A percentile compares a stretch with the other conserved stretches of the same genome.
phyloP scores from a whole-genome alignment of 495 filamentous ascomycete species.

The Aspergillus asperescens region DNA sequence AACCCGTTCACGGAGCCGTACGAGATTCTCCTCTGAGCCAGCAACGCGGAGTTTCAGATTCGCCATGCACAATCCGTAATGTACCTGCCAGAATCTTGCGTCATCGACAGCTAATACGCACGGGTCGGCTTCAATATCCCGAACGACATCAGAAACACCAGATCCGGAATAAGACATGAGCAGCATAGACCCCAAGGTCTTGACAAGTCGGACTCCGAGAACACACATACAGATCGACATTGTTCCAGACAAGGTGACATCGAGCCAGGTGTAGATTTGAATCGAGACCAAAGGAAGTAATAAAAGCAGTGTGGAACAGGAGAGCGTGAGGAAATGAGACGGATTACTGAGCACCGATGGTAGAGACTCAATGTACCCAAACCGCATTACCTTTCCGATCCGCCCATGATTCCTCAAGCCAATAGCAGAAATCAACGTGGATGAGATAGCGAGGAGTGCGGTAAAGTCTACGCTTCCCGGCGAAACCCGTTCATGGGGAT shows the following conservation, averaged over 20 bases:
- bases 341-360: slow-evolving; percentile 83
- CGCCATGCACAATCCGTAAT: slow-evolving; percentile 94
- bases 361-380: slow-evolving; percentile 75
- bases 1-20: slow-evolving; percentile 66
- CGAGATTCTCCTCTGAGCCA: slow-evolving; percentile 60
- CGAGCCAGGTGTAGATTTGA: slow-evolving; percentile 68
- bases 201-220: slow-evolving; percentile 75
- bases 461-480: slow-evolving; percentile 74
- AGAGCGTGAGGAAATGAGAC: slow-evolving; percentile 86
- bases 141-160: slow-evolving; percentile 69
- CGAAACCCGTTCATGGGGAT: slow-evolving; percentile 62
- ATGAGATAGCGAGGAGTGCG: slow-evolving; percentile 77
- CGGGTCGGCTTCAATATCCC: slow-evolving; percentile 76
- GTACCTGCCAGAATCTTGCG: slow-evolving; percentile 96
- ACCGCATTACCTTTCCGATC: slow-evolving; percentile 79
- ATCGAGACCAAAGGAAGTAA: slow-evolving; percentile 77
- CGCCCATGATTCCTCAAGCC: slow-evolving; percentile 86
- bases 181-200: slow-evolving; percentile 83
- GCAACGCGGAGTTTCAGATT: slow-evolving; percentile 75
- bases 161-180: slow-evolving; percentile 77
- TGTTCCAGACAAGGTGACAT: slow-evolving; percentile 70
- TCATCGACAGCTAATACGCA: slow-evolving; percentile 74
- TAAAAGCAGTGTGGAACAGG: slow-evolving; percentile 73
- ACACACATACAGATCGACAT: slow-evolving; percentile 83
- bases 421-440: slow-evolving; percentile 82